Conservation (phyloP, 2,329 filamentous ascomycete genomes). For the Colletotrichum lini region DNA sequence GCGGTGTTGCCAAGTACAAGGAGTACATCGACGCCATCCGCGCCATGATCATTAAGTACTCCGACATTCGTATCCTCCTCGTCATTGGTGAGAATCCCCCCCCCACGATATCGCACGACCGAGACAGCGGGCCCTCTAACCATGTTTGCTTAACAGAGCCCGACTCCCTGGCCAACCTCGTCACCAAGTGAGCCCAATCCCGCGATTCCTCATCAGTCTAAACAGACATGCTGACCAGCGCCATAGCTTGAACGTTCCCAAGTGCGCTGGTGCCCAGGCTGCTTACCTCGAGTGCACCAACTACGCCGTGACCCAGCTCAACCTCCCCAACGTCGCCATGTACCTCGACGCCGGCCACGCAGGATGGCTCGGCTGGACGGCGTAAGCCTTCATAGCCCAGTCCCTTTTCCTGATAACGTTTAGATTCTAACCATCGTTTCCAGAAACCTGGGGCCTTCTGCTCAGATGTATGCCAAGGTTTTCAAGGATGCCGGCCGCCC, state of each 20-base stretch:
- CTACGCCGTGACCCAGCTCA: conserved; percentile 66
- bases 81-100: conserved; percentile 56
- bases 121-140: conserved; percentile 39
- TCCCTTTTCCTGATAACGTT: too few species aligned
- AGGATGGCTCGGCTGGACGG: conserved; percentile 72
- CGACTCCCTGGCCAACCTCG: conserved; percentile 71
- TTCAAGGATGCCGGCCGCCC: conserved; percentile 67
- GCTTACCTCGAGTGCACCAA: conserved; percentile 65
- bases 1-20: conserved; percentile 69
- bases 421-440: too few species aligned
- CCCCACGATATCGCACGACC: too few species aligned
- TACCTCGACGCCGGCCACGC: conserved; percentile 68
- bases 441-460: conserved; percentile 63
- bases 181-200: conserved; percentile 60
- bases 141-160: conserved; percentile 58
- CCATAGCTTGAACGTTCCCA: conserved; percentile 57
- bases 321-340: conserved; percentile 70
- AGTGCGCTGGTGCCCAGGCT: conserved; percentile 63
- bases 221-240: background rate
- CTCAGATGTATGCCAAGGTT: conserved; percentile 61
- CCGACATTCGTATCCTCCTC: conserved; percentile 60
- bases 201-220: too few species aligned
- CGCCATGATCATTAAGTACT: conserved; percentile 57
- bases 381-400: conserved; percentile 35
- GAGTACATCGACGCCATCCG: conserved; percentile 67